Percentiles rank a stretch among this genome's conserved stretches.
Evolutionary conservation across 495 filamentous ascomycete species (phyloP).

Genomic region (Aspergillus carlsbadensis): DNA sequence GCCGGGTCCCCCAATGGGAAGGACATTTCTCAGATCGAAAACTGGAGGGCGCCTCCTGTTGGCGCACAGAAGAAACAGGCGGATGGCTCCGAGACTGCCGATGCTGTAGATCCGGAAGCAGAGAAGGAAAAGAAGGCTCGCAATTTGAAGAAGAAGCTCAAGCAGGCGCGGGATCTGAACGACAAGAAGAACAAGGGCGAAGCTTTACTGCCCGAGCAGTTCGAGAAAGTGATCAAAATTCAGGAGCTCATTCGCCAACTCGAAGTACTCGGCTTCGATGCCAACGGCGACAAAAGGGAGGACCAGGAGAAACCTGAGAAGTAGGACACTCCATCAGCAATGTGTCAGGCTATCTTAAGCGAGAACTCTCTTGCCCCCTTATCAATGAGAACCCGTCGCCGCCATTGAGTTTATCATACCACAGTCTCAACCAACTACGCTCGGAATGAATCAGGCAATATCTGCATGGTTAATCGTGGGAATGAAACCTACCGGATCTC

Average conservation of each 20-base stretch:
- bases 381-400: too few species aligned
- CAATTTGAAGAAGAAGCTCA: slow-evolving; percentile 92
- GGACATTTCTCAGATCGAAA: slow-evolving; percentile 33
- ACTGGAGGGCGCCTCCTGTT: slow-evolving; percentile 23
- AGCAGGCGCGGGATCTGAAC: slow-evolving; percentile 86
- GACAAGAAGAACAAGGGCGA: slow-evolving; percentile 88
- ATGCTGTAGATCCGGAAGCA: slow-evolving; percentile 60
- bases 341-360: background rate
- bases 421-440: background rate
- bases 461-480: background rate
- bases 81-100: slow-evolving; percentile 17
- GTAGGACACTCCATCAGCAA: background rate
- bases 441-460: background rate
- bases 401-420: background rate
- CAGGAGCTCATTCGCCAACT: slow-evolving; percentile 89
- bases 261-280: slow-evolving; percentile 81
- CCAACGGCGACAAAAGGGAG: slow-evolving; percentile 54
- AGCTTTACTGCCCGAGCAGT: slow-evolving; percentile 84
- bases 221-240: slow-evolving; percentile 96
- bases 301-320: slow-evolving; percentile 10
- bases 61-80: slow-evolving; percentile 26
- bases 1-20: slow-evolving; percentile 37
- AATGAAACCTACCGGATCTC: too few species aligned
- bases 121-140: slow-evolving; percentile 92
- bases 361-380: background rate